phyloP scores from a whole-genome alignment of 2,329 filamentous ascomycete genomes.

The Cryphonectria carpinicola region DNA sequence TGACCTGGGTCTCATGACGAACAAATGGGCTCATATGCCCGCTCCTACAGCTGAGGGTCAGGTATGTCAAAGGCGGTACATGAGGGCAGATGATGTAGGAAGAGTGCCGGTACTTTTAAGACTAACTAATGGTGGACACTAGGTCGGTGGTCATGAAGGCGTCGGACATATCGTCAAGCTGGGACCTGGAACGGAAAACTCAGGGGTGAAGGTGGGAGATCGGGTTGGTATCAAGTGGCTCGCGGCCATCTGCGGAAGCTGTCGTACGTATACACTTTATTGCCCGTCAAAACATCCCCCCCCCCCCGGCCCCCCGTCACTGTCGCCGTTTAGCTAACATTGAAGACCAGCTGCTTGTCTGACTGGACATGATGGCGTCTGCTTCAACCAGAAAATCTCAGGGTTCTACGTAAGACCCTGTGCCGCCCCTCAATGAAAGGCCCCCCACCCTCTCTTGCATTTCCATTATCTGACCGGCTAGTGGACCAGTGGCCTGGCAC shows the following conservation, averaged over 20 bases:
- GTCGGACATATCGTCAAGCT: constrained; percentile 68
- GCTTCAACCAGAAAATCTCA: constrained; percentile 63
- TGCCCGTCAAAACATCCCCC: background rate
- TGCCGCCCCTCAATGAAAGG: no score
- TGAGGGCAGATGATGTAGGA: background rate
- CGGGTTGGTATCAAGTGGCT: constrained; percentile 75
- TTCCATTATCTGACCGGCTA: background rate
- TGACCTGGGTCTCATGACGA: constrained; percentile 30
- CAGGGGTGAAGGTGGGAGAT: constrained; percentile 66
- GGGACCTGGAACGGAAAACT: constrained; percentile 60
- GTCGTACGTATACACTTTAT: constrained; percentile 32
- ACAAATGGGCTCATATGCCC: constrained; percentile 27
- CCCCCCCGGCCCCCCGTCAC: background rate
- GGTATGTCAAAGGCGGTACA: constrained; percentile 12
- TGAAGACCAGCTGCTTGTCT: constrained; percentile 46
- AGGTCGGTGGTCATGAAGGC: constrained; percentile 67
- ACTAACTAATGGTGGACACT: constrained; percentile 35
- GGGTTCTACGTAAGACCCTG: constrained; percentile 57
- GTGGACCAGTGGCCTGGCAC: constrained; percentile 59
- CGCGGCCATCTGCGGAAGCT: constrained; percentile 58
- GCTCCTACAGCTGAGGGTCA: constrained; percentile 28
- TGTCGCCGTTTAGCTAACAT: constrained; percentile 36
- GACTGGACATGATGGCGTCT: constrained; percentile 65
- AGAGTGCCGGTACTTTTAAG: background rate
- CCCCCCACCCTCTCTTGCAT: no score